phyloP scores from a whole-genome alignment of 2,329 filamentous ascomycete genomes.

The Thelonectria rubi region DNA sequence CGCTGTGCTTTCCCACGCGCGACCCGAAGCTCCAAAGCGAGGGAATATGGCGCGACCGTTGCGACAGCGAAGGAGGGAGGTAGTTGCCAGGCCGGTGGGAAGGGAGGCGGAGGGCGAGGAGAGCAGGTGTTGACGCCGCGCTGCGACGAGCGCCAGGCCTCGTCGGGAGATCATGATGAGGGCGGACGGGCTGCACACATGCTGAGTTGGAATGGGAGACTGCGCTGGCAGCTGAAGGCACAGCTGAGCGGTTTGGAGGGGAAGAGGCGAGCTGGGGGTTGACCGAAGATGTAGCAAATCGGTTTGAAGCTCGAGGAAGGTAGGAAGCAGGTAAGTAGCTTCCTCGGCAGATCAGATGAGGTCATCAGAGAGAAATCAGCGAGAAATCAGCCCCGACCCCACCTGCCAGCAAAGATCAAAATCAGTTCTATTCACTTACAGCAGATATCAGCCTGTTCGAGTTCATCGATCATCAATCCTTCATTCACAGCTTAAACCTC shows the following conservation, averaged over 20 bases:
- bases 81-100: slow-evolving; percentile 21
- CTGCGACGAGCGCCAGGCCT: slow-evolving; percentile 39
- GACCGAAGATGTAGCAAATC: neutral
- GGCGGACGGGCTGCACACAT: slow-evolving; percentile 20
- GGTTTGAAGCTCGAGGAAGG: neutral
- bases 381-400: slow-evolving; percentile 9
- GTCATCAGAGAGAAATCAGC: slow-evolving; percentile 21
- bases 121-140: slow-evolving; percentile 33
- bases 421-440: neutral
- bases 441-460: no score
- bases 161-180: slow-evolving; percentile 44
- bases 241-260: neutral
- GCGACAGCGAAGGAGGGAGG: slow-evolving; percentile 24
- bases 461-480: no score
- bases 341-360: slow-evolving; percentile 22
- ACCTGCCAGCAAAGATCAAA: neutral
- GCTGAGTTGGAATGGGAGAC: slow-evolving; percentile 2
- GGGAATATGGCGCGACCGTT: slow-evolving; percentile 15
- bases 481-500: neutral
- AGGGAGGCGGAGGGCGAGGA: slow-evolving; percentile 23
- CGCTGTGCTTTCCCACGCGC: slow-evolving; percentile 41
- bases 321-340: slow-evolving; percentile 26
- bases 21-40: slow-evolving; percentile 14
- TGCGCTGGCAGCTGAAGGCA: neutral
- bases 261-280: slow-evolving; percentile 1